Evolutionary conservation across 176 grass and related monocot species (phyloP), one percentile per base, ranked within the genome.

Genomic region (Zizania latifolia): DNA sequence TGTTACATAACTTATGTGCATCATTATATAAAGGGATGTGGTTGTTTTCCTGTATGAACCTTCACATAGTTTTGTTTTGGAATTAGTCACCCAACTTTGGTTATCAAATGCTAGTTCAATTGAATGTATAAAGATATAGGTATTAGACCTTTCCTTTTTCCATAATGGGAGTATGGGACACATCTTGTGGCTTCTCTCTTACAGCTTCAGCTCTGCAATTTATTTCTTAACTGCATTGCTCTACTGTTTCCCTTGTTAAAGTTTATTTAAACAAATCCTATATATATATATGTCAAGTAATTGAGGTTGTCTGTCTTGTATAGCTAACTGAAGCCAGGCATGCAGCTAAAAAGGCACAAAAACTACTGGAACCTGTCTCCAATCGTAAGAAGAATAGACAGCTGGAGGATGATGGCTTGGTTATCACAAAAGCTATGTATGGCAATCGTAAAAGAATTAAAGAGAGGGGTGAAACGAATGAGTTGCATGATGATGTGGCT

Each of bases 321-420:
- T 64, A 98, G 94, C 72, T 98, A 78, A 81, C 28, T 33, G 89
- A 99, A 74, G 89, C 89, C 70, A 99, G 89, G 48, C 83, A 90
- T 24, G 86, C 91, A 44, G 95, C 95, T 41, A 90, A 90, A 72
- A 94, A 87, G 13, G 89, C 84, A 76, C 95, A 92, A 29, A 88
- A 79, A 72, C 83, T 99, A 55, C 72, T 99, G 74, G 89, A 99
- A 86, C 83, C 84, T 72, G 86, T 93, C 53, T 89, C 95, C 65
- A 92, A 88, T 56, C 87, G 95, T 50, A 99, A 99, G 82, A 99
- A 85, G 71, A 90, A 87, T 58, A 92, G 71, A 62, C 91, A 94
- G 81, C 11, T 86, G 74, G 95, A 94, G 73, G 90, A 82, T 56
- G 70, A 82, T 59, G 91, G 95, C 30, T 83, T 99, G 69, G 82